phyloP scores from a whole-genome alignment of 192 early-diverging fungal genomes.

The Martensiomyces pterosporus region DNA sequence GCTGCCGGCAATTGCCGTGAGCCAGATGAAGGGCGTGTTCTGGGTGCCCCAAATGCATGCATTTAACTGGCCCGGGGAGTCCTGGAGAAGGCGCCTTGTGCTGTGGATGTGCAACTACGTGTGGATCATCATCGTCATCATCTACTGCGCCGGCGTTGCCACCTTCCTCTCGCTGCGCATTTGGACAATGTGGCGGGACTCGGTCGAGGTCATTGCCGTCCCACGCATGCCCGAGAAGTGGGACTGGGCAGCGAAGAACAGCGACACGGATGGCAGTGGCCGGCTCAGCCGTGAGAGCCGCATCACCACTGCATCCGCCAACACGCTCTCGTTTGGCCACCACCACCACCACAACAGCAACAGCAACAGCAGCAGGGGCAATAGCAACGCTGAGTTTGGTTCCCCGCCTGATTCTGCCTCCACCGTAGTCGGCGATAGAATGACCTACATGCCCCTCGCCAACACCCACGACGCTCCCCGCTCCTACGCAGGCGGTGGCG shows the following conservation, averaged over 20 bases:
- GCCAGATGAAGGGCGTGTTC: conserved; percentile 20
- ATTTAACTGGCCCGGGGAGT: conserved; percentile 27
- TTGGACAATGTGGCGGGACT: conserved; percentile 35
- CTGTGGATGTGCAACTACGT: conserved; percentile 43
- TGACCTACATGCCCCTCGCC: background rate
- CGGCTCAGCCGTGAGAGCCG: conserved; percentile 17
- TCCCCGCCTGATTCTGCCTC: background rate
- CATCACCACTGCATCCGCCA: conserved; percentile 1
- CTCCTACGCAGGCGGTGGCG: no score
- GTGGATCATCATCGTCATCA: conserved; percentile 28
- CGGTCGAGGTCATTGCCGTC: conserved; percentile 20
- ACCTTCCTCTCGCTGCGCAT: conserved; percentile 18
- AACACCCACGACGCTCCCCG: no score
- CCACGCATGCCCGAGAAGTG: conserved; percentile 42
- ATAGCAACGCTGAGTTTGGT: background rate
- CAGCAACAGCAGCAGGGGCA: background rate
- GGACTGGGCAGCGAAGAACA: no score
- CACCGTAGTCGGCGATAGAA: no score
- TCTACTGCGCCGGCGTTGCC: conserved; percentile 25
- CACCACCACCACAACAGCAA: background rate
- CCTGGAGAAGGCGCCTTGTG: conserved; percentile 7
- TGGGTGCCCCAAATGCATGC: conserved; percentile 38
- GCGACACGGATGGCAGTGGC: no score
- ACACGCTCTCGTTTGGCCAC: background rate
- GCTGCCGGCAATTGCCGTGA: conserved; percentile 27